A percentile compares a stretch with the other conserved stretches of the same genome.
These are phyloP conservation scores for Citrullus mucosospermus DNA, from an alignment of 306 rosid species.

Conservation along the genomic window DNA sequence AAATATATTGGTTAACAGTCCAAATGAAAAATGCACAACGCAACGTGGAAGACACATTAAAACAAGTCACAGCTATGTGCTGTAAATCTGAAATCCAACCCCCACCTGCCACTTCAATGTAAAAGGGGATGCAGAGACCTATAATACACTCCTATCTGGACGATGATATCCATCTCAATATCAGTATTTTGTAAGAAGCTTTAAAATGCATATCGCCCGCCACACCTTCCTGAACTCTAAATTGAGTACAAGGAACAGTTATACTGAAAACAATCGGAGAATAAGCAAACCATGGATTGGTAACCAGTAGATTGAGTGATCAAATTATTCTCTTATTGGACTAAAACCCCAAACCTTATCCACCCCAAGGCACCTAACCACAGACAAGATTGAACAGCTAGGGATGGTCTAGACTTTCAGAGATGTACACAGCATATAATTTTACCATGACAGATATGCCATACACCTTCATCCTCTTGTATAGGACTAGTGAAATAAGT, in stretches of 20 bases:
- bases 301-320: not conserved
- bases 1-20: not conserved
- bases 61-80: not conserved
- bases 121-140: not conserved
- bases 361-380: not conserved
- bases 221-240: not conserved
- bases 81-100: not conserved
- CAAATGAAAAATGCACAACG: not conserved
- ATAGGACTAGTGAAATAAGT: not conserved
- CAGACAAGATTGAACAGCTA: not conserved
- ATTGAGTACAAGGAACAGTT: not conserved
- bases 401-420: not conserved
- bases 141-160: not conserved
- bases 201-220: not conserved
- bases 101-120: not conserved
- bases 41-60: not conserved
- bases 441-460: not conserved
- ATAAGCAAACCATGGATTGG: not conserved
- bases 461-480: conserved; percentile 1
- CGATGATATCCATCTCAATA: not conserved
- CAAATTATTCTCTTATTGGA: not conserved
- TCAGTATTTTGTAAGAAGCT: not conserved
- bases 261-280: not conserved
- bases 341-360: not conserved
- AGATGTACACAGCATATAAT: not conserved